These are phyloP conservation scores for Cutaneotrichosporon sp. DNA, from an alignment of 1,284 basidiomycete genomes.

Conservation along the genomic window DNA sequence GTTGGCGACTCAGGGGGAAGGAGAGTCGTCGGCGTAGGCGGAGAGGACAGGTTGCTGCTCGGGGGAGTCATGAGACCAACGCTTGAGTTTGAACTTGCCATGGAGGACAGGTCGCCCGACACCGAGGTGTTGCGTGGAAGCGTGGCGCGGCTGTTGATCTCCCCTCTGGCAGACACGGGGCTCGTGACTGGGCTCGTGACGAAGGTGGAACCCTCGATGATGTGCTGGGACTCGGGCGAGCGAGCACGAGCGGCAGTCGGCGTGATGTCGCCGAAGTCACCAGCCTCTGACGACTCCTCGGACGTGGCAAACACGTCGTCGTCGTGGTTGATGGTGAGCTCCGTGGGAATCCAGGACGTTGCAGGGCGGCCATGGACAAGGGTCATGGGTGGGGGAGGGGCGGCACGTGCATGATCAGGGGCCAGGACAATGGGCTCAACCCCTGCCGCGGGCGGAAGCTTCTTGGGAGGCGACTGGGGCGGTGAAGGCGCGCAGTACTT, in stretches of 20 bases:
- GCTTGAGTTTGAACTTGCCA: constrained; percentile 2
- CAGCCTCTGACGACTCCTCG: constrained; percentile 8
- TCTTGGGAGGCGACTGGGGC: constrained; percentile 46
- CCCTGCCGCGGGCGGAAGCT: not conserved
- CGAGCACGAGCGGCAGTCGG: constrained; percentile 35
- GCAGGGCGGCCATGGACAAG: constrained; percentile 45
- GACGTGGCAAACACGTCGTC: constrained; percentile 5
- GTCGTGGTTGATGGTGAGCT: constrained; percentile 1
- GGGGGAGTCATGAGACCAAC: constrained; percentile 44
- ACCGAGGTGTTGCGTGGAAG: constrained; percentile 31
- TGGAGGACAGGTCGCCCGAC: constrained; percentile 33
- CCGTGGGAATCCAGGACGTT: constrained; percentile 18
- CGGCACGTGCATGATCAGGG: constrained; percentile 12
- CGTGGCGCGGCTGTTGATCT: constrained; percentile 19
- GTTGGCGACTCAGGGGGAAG: constrained; percentile 29
- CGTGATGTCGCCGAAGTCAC: constrained; percentile 29
- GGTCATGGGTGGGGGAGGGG: constrained; percentile 25
- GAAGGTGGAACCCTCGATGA: not conserved
- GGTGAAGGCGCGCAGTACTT: constrained; percentile 53
- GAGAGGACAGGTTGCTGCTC: constrained; percentile 48
- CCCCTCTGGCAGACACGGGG: not conserved
- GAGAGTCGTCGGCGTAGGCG: constrained; percentile 38
- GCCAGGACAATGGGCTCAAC: constrained; percentile 14
- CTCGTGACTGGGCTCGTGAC: constrained; percentile 11
- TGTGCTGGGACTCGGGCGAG: constrained; percentile 30